Percentiles rank a stretch among this genome's conserved stretches.
Evolutionary conservation across 495 filamentous ascomycete species (phyloP).

Genomic region (Hypoxylon fuscum): DNA sequence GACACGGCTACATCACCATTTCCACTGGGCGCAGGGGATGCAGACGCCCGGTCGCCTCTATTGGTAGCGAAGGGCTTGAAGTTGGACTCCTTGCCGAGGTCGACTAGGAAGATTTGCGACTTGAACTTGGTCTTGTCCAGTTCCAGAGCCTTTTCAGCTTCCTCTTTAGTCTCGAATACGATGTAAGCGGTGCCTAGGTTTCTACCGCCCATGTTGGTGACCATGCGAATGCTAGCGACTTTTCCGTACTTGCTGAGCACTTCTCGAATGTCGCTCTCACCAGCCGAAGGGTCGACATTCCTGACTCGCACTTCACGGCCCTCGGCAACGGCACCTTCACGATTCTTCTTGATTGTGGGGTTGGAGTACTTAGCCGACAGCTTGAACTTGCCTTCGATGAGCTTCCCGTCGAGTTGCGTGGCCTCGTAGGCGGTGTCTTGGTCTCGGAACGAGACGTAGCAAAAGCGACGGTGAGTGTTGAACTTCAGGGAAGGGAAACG

Average conservation of each 20-base stretch:
- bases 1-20: slow-evolving; percentile 45
- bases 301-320: slow-evolving; percentile 85
- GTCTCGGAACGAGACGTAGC: slow-evolving; percentile 86
- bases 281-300: slow-evolving; percentile 72
- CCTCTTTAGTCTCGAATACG: slow-evolving; percentile 75
- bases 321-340: slow-evolving; percentile 84
- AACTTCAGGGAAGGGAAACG: slow-evolving; percentile 91
- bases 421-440: slow-evolving; percentile 70
- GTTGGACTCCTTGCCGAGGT: slow-evolving; percentile 59
- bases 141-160: slow-evolving; percentile 71
- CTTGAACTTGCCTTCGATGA: slow-evolving; percentile 69
- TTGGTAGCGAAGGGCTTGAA: slow-evolving; percentile 54
- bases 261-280: slow-evolving; percentile 72
- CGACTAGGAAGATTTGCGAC: slow-evolving; percentile 75
- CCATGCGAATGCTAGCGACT: slow-evolving; percentile 72
- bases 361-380: slow-evolving; percentile 85
- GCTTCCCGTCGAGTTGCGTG: slow-evolving; percentile 72
- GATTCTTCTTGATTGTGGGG: slow-evolving; percentile 76
- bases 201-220: slow-evolving; percentile 67
- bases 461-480: slow-evolving; percentile 89
- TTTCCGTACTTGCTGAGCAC: slow-evolving; percentile 79
- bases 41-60: slow-evolving; percentile 41
- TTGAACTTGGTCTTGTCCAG: slow-evolving; percentile 76
- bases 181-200: slow-evolving; percentile 81
- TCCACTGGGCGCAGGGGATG: slow-evolving; percentile 47